Conservation (phyloP, 495 filamentous ascomycete genomes). For the Aeminium ludgeri region DNA sequence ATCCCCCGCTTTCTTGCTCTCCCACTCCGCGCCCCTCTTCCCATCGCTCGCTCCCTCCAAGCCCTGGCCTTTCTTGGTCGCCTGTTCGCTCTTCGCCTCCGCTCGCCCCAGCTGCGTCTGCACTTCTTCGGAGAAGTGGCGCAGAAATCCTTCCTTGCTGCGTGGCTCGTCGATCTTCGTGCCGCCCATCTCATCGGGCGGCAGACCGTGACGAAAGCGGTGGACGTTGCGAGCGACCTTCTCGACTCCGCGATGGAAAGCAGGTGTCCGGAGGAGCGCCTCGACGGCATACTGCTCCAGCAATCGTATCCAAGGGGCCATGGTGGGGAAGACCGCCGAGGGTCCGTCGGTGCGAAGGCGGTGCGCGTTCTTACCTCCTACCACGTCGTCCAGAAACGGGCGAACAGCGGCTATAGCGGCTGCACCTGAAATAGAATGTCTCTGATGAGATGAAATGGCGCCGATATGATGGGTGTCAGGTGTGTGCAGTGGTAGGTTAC, state of each 20-base stretch:
- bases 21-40: neutral
- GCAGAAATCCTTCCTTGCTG: conserved; percentile 12
- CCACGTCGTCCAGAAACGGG: too few relatives aligned
- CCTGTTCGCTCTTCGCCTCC: conserved; percentile 5
- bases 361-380: too few relatives aligned
- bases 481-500: too few relatives aligned
- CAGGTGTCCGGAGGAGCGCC: conserved; percentile 17
- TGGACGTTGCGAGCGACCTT: conserved; percentile 16
- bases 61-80: neutral
- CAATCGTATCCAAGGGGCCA: conserved; percentile 14
- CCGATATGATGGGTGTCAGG: too few relatives aligned
- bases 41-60: neutral
- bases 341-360: too few relatives aligned
- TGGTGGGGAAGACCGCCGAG: too few relatives aligned
- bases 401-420: too few relatives aligned
- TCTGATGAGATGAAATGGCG: too few relatives aligned
- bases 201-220: conserved; percentile 17
- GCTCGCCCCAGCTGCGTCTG: conserved; percentile 13
- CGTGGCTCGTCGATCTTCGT: conserved; percentile 18
- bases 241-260: conserved; percentile 21
- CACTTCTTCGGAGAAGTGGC: conserved; percentile 22
- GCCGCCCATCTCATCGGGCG: conserved; percentile 24
- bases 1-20: conserved; percentile 5
- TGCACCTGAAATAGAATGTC: too few relatives aligned
- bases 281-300: conserved; percentile 12